These are phyloP conservation scores for Colletotrichum falcatum DNA, from an alignment of 2,329 filamentous ascomycete genomes.

Conservation along the genomic window DNA sequence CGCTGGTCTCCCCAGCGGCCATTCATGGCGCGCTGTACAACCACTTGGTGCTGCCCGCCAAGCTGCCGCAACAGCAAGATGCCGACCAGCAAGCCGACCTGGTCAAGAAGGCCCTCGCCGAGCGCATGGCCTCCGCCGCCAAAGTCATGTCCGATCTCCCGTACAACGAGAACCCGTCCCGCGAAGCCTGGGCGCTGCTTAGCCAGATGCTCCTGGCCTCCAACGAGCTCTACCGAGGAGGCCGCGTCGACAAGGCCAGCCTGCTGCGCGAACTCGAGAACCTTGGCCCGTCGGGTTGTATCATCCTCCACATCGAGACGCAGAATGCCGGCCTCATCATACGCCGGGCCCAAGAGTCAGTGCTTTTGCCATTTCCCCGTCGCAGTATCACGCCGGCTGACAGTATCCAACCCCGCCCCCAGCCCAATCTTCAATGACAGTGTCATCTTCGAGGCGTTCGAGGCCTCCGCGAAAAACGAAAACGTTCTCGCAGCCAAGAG, in stretches of 20 bases:
- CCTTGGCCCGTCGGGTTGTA: constrained; percentile 10
- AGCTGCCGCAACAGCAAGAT: constrained; percentile 30
- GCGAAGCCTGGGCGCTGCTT: constrained; percentile 6
- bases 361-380: constrained; percentile 14
- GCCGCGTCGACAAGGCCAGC: constrained; percentile 24
- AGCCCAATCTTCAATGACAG: constrained; percentile 45
- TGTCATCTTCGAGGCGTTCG: constrained; percentile 67
- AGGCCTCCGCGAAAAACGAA: constrained; percentile 66
- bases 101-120: constrained; percentile 19
- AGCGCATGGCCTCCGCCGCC: constrained; percentile 19
- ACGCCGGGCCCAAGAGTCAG: constrained; percentile 46
- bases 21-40: constrained; percentile 33
- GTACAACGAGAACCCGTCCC: neutral
- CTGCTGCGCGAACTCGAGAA: constrained; percentile 13
- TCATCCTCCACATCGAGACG: constrained; percentile 34
- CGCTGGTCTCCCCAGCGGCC: constrained; percentile 6
- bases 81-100: constrained; percentile 20
- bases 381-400: neutral
- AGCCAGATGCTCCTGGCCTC: constrained; percentile 20
- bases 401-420: too few relatives aligned
- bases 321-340: constrained; percentile 52
- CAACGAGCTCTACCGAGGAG: constrained; percentile 14
- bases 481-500: constrained; percentile 63
- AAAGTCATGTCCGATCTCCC: constrained; percentile 14
- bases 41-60: constrained; percentile 31